A percentile compares a stretch with the other conserved stretches of the same genome.
These are phyloP conservation scores for Zasmidium citrigriseum DNA, from an alignment of 2,329 filamentous ascomycete species.

Conservation along the genomic window DNA sequence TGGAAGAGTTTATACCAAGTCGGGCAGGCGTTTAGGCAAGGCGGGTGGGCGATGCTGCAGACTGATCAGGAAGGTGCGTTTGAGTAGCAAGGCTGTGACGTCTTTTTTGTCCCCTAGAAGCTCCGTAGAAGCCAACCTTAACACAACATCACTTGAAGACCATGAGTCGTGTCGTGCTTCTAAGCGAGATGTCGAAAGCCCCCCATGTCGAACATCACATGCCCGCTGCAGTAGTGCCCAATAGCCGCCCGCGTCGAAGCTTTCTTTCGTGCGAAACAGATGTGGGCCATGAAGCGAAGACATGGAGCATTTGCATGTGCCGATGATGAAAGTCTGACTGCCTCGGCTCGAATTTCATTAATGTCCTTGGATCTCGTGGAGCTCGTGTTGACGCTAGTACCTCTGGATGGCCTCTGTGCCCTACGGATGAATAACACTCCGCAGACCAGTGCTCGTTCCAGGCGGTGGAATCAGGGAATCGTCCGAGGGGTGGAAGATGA, in stretches of 20 bases:
- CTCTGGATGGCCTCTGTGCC: background rate
- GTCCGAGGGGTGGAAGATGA: background rate
- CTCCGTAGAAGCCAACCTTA: constrained; percentile 4
- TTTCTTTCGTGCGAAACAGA: background rate
- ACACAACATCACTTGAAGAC: constrained; percentile 8
- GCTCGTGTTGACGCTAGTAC: background rate
- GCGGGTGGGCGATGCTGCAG: background rate
- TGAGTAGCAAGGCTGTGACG: background rate
- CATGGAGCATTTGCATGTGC: background rate
- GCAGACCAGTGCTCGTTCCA: background rate
- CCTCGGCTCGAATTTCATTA: constrained; percentile 1
- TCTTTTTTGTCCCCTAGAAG: background rate
- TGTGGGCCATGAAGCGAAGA: background rate
- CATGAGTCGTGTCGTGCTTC: background rate
- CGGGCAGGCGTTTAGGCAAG: constrained; percentile 2
- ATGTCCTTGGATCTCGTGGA: background rate
- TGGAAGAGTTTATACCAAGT: background rate
- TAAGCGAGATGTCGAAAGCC: constrained; percentile 6
- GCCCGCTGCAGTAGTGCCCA: background rate
- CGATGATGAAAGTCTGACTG: background rate
- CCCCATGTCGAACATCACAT: too few species aligned
- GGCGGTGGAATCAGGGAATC: too few species aligned
- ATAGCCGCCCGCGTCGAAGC: background rate
- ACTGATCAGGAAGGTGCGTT: background rate
- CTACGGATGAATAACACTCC: background rate